Conservation (phyloP, 768 basidiomycete genomes). For the Heimioporus sp. region DNA sequence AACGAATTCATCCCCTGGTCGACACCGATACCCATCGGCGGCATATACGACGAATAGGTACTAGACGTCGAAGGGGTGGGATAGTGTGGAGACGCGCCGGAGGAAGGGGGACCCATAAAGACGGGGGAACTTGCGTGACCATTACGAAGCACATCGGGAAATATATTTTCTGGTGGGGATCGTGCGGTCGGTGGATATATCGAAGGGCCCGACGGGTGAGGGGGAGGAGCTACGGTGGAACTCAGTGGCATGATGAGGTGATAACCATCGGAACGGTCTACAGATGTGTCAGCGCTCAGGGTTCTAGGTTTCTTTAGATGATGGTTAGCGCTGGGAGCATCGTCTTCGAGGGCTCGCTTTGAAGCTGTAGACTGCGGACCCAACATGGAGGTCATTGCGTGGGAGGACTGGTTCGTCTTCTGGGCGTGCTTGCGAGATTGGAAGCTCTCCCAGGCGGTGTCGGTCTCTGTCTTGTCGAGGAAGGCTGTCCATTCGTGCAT, state of each 20-base stretch:
- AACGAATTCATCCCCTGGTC: constrained; percentile 53
- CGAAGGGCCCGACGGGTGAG: constrained; percentile 31
- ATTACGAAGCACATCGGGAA: constrained; percentile 59
- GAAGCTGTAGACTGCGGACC: constrained; percentile 19
- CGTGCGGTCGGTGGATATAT: constrained; percentile 46
- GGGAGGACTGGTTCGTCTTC: constrained; percentile 30
- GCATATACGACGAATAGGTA: constrained; percentile 46
- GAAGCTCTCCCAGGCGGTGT: constrained; percentile 90
- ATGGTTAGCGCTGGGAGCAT: constrained; percentile 6
- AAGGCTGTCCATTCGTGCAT: constrained; percentile 75
- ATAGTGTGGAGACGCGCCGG: constrained; percentile 43
- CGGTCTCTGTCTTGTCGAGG: constrained; percentile 85
- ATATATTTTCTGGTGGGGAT: constrained; percentile 50
- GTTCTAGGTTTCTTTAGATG: constrained; percentile 54
- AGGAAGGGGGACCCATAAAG: constrained; percentile 50
- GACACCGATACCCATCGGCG: constrained; percentile 55
- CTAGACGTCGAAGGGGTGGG: constrained; percentile 35
- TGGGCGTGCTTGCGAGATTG: constrained; percentile 57
- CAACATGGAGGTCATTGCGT: constrained; percentile 30
- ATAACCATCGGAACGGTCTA: constrained; percentile 44
- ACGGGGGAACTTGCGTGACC: constrained; percentile 54
- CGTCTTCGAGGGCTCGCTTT: constrained; percentile 34
- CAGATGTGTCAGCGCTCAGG: constrained; percentile 39
- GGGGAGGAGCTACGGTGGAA: constrained; percentile 33
- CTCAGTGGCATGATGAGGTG: constrained; percentile 58